Evolutionary conservation across 108 stramenopile genomes (phyloP), one percentile per base, ranked within the genome.

Genomic region (Poteriospumella lacustris): DNA sequence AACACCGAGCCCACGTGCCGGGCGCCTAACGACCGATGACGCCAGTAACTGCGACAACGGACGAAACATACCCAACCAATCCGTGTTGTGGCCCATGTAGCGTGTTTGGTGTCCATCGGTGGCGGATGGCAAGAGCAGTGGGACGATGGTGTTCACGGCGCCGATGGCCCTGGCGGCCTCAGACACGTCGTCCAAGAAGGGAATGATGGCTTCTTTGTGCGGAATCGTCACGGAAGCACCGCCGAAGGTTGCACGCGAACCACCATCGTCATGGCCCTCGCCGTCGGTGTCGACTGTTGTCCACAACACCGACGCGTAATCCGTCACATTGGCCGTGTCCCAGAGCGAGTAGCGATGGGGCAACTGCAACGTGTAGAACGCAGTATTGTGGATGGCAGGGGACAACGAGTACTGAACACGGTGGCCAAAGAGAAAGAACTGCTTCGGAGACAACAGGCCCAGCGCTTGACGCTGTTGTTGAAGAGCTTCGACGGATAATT

Each of bases 141-240:
- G 52, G 28, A 88, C 62, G 42, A 89, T 77, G 38, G 98, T 99
- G 85, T 99, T 99, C 68, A 99, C 95, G 59, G 96, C 96, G n/a
- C 98, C 98, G 83, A 99, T 98, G 0, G 80, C 83, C 62, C 85
- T 80, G 39, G 96, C 98, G 3, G 94, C 90, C 64, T 93, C 91
- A 33, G 90, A 92, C 78, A 96, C 77, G n/a, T 89, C 87, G 82
- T 95, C 95, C 69, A 99, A 81, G 76, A 91, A 87, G 0, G 91
- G 93, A 60, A 94, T 90, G 41, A 96, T 93, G 33, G 87, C 81
- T 81, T 95, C 90, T 87, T 99, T 99, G 89, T 97, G 96, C 3
- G 98, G 98, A 75, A 98, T 97, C 40, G 98, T 99, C 19, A 99
- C 96, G 62, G 88, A 89, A 68, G 88, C 89, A 3, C 96, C 96